Evolutionary conservation across 2,329 filamentous ascomycete species (phyloP).

Genomic region (Grosmannia clavigera): DNA sequence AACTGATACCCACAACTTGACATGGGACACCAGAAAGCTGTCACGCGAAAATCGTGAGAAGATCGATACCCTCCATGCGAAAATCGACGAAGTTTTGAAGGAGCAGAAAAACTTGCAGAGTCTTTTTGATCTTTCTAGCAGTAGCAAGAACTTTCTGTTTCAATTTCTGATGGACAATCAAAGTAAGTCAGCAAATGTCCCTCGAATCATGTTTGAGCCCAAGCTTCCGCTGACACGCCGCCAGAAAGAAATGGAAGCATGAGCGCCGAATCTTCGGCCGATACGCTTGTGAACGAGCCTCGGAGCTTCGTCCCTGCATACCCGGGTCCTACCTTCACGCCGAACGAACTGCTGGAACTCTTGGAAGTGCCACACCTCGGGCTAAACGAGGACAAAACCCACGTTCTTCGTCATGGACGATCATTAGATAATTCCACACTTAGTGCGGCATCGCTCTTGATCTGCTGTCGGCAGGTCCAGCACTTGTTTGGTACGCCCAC

Average conservation of each 20-base stretch:
- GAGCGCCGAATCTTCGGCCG: background rate
- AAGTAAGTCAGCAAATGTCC: background rate
- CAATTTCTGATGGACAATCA: conserved; percentile 9
- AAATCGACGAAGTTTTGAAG: background rate
- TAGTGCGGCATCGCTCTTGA: conserved; percentile 1
- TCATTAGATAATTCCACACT: background rate
- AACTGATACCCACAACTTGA: background rate
- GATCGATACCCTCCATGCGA: background rate
- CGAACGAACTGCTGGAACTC: conserved; percentile 4
- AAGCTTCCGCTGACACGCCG: background rate
- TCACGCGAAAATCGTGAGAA: background rate
- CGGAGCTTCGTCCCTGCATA: background rate
- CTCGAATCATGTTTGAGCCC: background rate
- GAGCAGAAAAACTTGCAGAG: background rate
- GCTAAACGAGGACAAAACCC: background rate
- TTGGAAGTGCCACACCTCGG: conserved; percentile 7
- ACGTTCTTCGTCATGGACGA: background rate
- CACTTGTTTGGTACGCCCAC: conserved; percentile 1
- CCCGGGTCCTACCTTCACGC: background rate
- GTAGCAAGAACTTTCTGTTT: conserved; percentile 8
- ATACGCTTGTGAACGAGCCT: background rate
- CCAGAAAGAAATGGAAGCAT: background rate
- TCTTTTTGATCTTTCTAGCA: background rate
- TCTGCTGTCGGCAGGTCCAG: conserved; percentile 2
- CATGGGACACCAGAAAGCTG: background rate